Percentiles rank a stretch among this genome's conserved stretches.
phyloP scores from a whole-genome alignment of 139 green algal genomes.

The Chlamydomonas sphaeroides region DNA sequence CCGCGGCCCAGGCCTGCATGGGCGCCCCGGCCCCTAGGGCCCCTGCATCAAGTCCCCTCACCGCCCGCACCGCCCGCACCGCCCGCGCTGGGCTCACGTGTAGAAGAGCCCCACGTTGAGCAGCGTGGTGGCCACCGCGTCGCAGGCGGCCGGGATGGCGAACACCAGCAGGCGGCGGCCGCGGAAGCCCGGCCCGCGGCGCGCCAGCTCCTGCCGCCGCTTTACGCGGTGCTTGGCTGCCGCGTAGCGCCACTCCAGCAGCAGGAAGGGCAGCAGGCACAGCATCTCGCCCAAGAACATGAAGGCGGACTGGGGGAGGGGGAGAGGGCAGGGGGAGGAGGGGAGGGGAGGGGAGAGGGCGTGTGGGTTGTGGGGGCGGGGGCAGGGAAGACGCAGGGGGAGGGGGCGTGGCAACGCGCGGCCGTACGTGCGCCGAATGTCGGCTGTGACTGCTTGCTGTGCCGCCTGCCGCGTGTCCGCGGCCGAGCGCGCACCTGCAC shows the following conservation, averaged over 20 bases:
- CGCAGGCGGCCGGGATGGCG: slow-evolving; percentile 78
- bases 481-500: slow-evolving; percentile 69
- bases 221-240: neutral
- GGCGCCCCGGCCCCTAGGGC: no score
- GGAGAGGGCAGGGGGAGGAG: neutral
- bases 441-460: no score
- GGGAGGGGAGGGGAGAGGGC: neutral
- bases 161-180: slow-evolving; percentile 63
- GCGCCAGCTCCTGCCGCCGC: slow-evolving; percentile 34
- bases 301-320: slow-evolving; percentile 57
- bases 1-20: no score
- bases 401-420: neutral
- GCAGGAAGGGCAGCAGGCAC: slow-evolving; percentile 79
- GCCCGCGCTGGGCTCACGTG: slow-evolving; percentile 64
- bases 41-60: no score
- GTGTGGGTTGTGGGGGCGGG: no score
- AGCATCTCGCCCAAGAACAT: slow-evolving; percentile 85
- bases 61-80: no score
- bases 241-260: slow-evolving; percentile 34
- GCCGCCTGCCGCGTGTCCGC: no score
- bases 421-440: no score
- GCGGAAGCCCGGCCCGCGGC: slow-evolving; percentile 24
- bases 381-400: no score
- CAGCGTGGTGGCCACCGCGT: slow-evolving; percentile 80
- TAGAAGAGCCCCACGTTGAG: slow-evolving; percentile 91